Evolutionary conservation across 441 rosid species (phyloP).

Genomic region (Pelargonium fulgidum): DNA sequence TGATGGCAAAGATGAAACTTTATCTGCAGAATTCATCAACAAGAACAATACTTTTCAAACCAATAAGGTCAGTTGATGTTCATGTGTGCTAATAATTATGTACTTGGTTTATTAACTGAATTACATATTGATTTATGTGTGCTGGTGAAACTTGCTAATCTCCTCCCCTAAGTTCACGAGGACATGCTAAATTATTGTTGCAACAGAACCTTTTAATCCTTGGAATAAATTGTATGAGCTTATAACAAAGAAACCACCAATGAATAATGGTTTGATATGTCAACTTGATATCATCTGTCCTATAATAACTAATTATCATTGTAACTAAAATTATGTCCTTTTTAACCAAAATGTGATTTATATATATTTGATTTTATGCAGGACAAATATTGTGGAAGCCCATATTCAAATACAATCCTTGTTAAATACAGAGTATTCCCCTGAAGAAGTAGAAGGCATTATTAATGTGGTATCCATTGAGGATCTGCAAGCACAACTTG

Average conservation of each 20-base stretch:
- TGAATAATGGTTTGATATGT: too few species aligned
- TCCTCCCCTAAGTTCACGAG: background rate
- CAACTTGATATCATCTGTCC: background rate
- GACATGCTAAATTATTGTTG: background rate
- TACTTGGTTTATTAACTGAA: background rate
- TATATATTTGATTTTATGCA: constrained; percentile 24
- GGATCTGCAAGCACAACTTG: constrained; percentile 73
- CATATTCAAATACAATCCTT: constrained; percentile 70
- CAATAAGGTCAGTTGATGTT: constrained; percentile 64
- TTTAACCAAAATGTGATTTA: background rate
- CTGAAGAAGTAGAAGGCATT: constrained; percentile 51
- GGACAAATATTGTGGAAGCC: constrained; percentile 95
- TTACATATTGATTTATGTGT: background rate
- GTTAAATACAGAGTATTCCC: constrained; percentile 62
- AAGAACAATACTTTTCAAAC: constrained; percentile 80
- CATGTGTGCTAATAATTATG: background rate
- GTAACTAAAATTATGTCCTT: background rate
- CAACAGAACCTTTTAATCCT: background rate
- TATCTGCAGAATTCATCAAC: constrained; percentile 86
- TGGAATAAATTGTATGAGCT: background rate
- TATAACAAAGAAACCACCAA: too few species aligned
- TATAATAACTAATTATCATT: background rate
- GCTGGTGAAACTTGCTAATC: background rate
- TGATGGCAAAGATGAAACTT: constrained; percentile 82
- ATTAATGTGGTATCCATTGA: constrained; percentile 55